A percentile compares a stretch with the other conserved stretches of the same genome.
Conservation (phyloP, 208 protist species). For the Hexamita inflata region DNA sequence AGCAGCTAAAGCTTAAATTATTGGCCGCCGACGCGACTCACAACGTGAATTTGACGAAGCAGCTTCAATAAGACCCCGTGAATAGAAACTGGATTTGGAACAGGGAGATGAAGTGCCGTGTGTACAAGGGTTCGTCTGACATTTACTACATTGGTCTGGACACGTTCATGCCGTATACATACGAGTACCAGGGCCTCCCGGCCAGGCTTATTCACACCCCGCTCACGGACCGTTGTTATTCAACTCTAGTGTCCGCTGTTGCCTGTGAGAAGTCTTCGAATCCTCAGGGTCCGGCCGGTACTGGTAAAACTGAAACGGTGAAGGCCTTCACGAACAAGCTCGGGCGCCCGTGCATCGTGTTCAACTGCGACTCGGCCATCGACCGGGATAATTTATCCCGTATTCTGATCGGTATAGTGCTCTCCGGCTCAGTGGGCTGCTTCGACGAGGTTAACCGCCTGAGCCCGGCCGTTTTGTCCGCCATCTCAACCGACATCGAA, state of each 20-base stretch:
- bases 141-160: slow-evolving; percentile 50
- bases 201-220: slow-evolving; percentile 47
- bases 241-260: slow-evolving; percentile 43
- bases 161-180: slow-evolving; percentile 58
- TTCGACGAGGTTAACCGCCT: slow-evolving; percentile 61
- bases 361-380: slow-evolving; percentile 89
- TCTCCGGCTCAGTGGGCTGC: slow-evolving; percentile 50
- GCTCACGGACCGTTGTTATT: slow-evolving; percentile 47
- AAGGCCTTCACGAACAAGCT: slow-evolving; percentile 75
- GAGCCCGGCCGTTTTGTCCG: slow-evolving; percentile 47
- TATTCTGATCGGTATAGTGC: slow-evolving; percentile 50
- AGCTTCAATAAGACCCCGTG: slow-evolving; percentile 48
- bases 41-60: neutral
- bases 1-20: neutral
- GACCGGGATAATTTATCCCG: slow-evolving; percentile 56
- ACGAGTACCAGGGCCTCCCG: slow-evolving; percentile 40
- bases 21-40: neutral
- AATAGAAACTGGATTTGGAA: slow-evolving; percentile 62
- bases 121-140: slow-evolving; percentile 34
- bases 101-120: slow-evolving; percentile 46
- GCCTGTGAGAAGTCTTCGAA: slow-evolving; percentile 43
- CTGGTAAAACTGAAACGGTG: slow-evolving; percentile 84
- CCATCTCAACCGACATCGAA: slow-evolving; percentile 48
- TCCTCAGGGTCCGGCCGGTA: slow-evolving; percentile 75
- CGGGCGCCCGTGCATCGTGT: slow-evolving; percentile 69